Base-by-base conservation (phyloP, 306 rosid genomes). In the Lathyrus tuberosus region DNA sequence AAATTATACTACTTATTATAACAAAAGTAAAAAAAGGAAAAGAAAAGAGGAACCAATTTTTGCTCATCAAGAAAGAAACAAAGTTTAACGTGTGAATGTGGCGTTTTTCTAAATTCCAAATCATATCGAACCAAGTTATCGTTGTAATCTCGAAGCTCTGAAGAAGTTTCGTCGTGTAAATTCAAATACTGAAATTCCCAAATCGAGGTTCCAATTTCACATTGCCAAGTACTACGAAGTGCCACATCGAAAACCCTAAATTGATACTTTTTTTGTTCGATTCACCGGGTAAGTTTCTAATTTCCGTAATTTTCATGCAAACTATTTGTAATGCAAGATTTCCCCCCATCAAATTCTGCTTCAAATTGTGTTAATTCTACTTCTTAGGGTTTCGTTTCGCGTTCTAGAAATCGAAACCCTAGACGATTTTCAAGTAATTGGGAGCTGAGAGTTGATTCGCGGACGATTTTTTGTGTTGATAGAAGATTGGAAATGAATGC, bases 331-430 rank as follows among this genome's bases (percentile, higher is more conserved):
- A 33, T 66, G 30, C 56, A 3, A 68, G 28, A 3, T 33, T 35
- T 6, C 18, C 22, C n/a, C 47, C 60, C 14, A 8, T 59, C 62
- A 26, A 62, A 16, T 48, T 69, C 59, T 24, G 75, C 68, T 48
- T 47, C 81, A 38, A 48, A 41, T 72, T 18, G 18, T 16, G 22
- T 26, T 58, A 37, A 10, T 64, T 69, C 30, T 0, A 10, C 18
- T 67, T 80, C 65, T 62, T 6, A 28, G 86, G 78, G 78, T 75
- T 75, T 78, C 72, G 41, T 70, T 78, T 78, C 68, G 16, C 38
- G 44, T 58, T 30, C 65, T 10, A 31, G 76, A 62, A 59, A 58
- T 44, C 16, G 78, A 77, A 83, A 75, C 78, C 78, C 78, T 83
- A 80, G 76, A 58, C 35, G 11, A 14, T 42, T 76, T 33, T 62